Evolutionary conservation across 345 rosid species (phyloP).

Genomic region (Syzygium aqueum): DNA sequence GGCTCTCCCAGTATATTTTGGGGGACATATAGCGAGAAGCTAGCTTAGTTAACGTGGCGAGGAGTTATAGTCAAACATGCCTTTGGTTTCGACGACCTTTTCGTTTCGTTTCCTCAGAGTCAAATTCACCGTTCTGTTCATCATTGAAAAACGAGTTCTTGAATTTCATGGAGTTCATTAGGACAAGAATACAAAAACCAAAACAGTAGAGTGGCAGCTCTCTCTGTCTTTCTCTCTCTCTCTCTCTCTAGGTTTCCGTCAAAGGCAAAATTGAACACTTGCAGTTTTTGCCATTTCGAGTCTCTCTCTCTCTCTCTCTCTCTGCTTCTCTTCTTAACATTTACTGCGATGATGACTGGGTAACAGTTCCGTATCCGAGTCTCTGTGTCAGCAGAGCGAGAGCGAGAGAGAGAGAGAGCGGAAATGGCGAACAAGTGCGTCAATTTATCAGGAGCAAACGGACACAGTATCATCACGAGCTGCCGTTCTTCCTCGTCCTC

Average conservation of each 20-base stretch:
- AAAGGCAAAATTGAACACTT: neutral
- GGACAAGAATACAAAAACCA: neutral
- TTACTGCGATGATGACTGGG: constrained; percentile 17
- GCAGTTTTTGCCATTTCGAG: neutral
- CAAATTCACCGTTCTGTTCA: neutral
- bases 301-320: neutral
- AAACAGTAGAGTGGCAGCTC: neutral
- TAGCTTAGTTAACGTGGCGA: neutral
- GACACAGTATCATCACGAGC: neutral
- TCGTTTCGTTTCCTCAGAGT: neutral
- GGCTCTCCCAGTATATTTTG: neutral
- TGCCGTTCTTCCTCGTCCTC: constrained; percentile 2
- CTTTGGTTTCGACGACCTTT: neutral
- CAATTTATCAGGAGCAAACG: constrained; percentile 4
- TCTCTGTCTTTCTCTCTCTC: neutral
- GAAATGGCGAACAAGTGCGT: constrained; percentile 10
- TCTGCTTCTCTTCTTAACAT: neutral
- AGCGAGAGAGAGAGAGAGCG: neutral
- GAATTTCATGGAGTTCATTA: neutral
- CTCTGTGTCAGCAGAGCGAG: constrained; percentile 23
- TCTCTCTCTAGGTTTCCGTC: neutral
- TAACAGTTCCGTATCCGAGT: constrained; percentile 40
- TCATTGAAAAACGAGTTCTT: neutral
- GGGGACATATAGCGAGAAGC: neutral
- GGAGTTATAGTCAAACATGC: neutral